Evolutionary conservation across 2,329 filamentous ascomycete genomes (phyloP), one percentile per base, ranked within the genome.

Genomic region (Trichoderma pleuroti): DNA sequence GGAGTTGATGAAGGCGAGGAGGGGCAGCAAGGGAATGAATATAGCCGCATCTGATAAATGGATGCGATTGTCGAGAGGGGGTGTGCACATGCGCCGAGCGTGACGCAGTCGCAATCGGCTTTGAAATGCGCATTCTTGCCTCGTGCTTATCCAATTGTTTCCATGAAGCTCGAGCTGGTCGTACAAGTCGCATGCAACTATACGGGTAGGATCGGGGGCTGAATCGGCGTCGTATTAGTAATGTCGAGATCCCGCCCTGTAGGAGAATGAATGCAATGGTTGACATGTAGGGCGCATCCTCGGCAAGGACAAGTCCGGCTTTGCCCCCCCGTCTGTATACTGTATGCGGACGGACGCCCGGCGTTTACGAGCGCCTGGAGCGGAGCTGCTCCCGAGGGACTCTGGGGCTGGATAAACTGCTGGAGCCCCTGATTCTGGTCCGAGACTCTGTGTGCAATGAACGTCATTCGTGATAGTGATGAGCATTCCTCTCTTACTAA

Each of bases 1-100:
- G 68, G 61, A 61, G 61, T 62, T n/a, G 54, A 70, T 49, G 52
- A 70, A n/a, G 34, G 2, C 10, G 57, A 39, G 57, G 42, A 57
- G 68, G 61, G 61, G 61, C 52, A 65, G 36, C 30, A 26, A 26
- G 5, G 68, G 42, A 26, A 9, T 26, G 30, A n/a, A 52, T 28
- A 52, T 24, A 21, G 21, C 30, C 30, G 52, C n/a, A 18, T 49
- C 46, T 14, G 11, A 24, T 12, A 21, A 49, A 11, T 49, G 2
- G 7, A 21, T 21, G 46, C 14, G 46, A 32, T 39, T 39, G 39
- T 36, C 28, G 52, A 34, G 21, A 68, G 21, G 39, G 39, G 2
- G n/a, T 46, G 4, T 54, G 59, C 7, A 60, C 32, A 5, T 54
- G 59, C 11, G 60, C 26, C 10, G 64, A 42, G 1, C 54, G 52